Evolutionary conservation across 768 basidiomycete genomes (phyloP).

Genomic region (Chalciporus piperatus): DNA sequence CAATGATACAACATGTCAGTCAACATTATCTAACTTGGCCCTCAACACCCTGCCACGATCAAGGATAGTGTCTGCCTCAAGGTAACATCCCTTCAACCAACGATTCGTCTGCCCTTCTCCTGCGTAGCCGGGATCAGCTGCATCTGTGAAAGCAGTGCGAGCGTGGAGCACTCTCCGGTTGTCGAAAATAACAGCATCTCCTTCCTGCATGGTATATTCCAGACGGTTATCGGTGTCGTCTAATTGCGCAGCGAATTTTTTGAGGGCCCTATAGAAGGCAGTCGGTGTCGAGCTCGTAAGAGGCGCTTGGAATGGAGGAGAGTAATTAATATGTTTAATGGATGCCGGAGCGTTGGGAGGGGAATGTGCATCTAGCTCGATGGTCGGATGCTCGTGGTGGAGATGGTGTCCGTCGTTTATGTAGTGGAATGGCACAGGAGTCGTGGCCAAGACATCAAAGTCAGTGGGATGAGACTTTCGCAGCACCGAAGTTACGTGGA

Average conservation of each 20-base stretch:
- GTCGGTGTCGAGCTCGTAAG: slow-evolving; percentile 49
- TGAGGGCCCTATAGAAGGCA: slow-evolving; percentile 61
- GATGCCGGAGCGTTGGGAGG: background rate
- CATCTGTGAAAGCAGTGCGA: slow-evolving; percentile 67
- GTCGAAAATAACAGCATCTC: slow-evolving; percentile 88
- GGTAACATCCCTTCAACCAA: slow-evolving; percentile 90
- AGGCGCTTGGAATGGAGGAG: slow-evolving; percentile 92
- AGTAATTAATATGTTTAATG: slow-evolving; percentile 80
- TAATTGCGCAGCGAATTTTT: slow-evolving; percentile 55
- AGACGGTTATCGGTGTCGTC: slow-evolving; percentile 51
- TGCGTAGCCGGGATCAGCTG: slow-evolving; percentile 27
- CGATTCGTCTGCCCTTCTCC: slow-evolving; percentile 55
- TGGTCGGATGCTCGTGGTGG: slow-evolving; percentile 67
- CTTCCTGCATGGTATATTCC: slow-evolving; percentile 69
- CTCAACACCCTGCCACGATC: slow-evolving; percentile 58
- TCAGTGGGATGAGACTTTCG: slow-evolving; percentile 43
- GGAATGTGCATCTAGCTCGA: slow-evolving; percentile 49
- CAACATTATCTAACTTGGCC: slow-evolving; percentile 18
- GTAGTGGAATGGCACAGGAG: slow-evolving; percentile 85
- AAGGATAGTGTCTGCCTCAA: slow-evolving; percentile 63
- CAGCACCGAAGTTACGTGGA: slow-evolving; percentile 59
- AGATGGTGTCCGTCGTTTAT: slow-evolving; percentile 87
- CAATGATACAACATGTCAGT: background rate
- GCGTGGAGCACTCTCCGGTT: slow-evolving; percentile 90
- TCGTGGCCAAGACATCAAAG: slow-evolving; percentile 57